phyloP scores from a whole-genome alignment of 495 filamentous ascomycete genomes.

The Rhypophila decipiens region DNA sequence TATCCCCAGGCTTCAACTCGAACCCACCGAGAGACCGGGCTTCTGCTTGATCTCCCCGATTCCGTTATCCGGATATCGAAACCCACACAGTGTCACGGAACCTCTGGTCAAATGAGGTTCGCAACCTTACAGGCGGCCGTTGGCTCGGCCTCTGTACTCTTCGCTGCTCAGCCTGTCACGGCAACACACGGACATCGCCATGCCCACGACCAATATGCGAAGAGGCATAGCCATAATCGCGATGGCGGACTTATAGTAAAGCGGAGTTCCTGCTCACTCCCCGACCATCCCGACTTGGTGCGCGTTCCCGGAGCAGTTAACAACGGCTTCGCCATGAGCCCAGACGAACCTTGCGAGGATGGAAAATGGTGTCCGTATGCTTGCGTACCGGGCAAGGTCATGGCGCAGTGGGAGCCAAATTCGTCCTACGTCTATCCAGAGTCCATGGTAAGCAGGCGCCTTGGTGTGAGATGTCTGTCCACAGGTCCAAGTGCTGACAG shows the following conservation, averaged over 20 bases:
- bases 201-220: slow-evolving; percentile 26
- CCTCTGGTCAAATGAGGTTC: slow-evolving; percentile 39
- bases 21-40: slow-evolving; percentile 2
- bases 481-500: not conserved
- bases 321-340: slow-evolving; percentile 78
- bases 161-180: slow-evolving; percentile 26
- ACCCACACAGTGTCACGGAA: not conserved
- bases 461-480: no score
- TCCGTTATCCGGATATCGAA: not conserved
- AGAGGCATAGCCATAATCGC: slow-evolving; percentile 28
- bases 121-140: slow-evolving; percentile 41
- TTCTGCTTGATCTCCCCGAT: not conserved
- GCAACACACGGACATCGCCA: slow-evolving; percentile 32
- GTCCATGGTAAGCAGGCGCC: slow-evolving; percentile 69
- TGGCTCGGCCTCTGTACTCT: slow-evolving; percentile 40
- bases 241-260: slow-evolving; percentile 19
- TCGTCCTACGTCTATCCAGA: slow-evolving; percentile 62
- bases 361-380: slow-evolving; percentile 74
- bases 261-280: slow-evolving; percentile 57
- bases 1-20: no score
- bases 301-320: slow-evolving; percentile 58
- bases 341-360: slow-evolving; percentile 62
- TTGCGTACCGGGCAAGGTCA: slow-evolving; percentile 68
- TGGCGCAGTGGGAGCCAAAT: slow-evolving; percentile 71
- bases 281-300: slow-evolving; percentile 61